Conservation (phyloP, 768 basidiomycete species). For the Mycena epipterygia region DNA sequence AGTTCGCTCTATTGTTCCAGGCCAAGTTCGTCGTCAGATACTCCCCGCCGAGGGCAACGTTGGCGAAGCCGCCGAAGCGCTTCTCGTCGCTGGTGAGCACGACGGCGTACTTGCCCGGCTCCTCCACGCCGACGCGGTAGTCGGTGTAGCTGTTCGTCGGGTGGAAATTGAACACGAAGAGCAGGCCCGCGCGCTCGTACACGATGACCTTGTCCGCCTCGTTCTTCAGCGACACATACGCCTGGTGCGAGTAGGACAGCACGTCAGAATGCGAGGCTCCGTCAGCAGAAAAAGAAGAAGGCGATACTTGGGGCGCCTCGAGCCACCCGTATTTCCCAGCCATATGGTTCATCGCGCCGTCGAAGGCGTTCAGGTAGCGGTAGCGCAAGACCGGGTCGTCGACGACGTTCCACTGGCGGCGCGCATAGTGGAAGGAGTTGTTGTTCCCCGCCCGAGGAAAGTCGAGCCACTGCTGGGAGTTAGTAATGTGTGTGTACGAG, state of each 20-base stretch:
- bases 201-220: constrained; percentile 94
- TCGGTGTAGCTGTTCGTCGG: constrained; percentile 91
- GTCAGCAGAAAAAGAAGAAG: constrained; percentile 11
- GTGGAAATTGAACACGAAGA: constrained; percentile 99
- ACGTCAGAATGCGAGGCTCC: constrained; percentile 19
- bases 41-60: constrained; percentile 71
- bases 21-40: constrained; percentile 88
- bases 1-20: constrained; percentile 96
- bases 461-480: constrained; percentile 87
- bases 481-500: background rate
- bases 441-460: constrained; percentile 97
- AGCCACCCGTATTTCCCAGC: constrained; percentile 92
- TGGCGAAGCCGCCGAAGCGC: constrained; percentile 91
- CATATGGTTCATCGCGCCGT: constrained; percentile 89
- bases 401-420: constrained; percentile 96
- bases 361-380: constrained; percentile 94
- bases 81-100: constrained; percentile 89
- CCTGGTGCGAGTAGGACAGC: constrained; percentile 58
- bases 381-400: constrained; percentile 92
- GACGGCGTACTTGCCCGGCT: constrained; percentile 86
- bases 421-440: constrained; percentile 97
- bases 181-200: constrained; percentile 91
- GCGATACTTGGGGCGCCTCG: constrained; percentile 77
- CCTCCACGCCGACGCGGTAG: constrained; percentile 93
- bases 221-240: constrained; percentile 94